Evolutionary conservation across 495 filamentous ascomycete species (phyloP).

Genomic region (Aspergillus bertholletiae): DNA sequence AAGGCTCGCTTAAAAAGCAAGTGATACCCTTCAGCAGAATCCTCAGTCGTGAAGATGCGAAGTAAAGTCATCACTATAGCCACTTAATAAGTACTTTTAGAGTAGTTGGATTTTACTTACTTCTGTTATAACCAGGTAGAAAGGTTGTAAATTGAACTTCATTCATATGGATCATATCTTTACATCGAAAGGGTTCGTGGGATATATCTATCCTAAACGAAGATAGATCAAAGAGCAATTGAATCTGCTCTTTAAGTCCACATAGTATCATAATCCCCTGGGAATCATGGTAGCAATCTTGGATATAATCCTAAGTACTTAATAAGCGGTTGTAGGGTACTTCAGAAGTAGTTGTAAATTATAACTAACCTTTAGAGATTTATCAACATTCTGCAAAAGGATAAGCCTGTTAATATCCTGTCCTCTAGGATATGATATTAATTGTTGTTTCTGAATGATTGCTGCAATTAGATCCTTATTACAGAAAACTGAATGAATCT

Average conservation of each 20-base stretch:
- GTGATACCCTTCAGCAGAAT: no score
- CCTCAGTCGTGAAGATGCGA: background rate
- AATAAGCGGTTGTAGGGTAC: background rate
- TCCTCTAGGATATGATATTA: conserved; percentile 4
- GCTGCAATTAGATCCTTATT: conserved; percentile 9
- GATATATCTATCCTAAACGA: conserved; percentile 10
- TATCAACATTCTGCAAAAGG: background rate
- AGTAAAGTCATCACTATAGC: conserved; percentile 1
- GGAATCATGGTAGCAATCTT: conserved; percentile 7
- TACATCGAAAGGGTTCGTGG: conserved; percentile 3
- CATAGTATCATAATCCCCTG: conserved; percentile 5
- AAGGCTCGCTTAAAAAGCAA: no score
- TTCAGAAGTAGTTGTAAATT: background rate
- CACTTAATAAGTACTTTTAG: conserved; percentile 1
- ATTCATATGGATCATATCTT: conserved; percentile 7
- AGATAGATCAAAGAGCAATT: background rate
- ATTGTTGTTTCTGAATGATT: conserved; percentile 9
- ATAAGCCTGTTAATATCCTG: conserved; percentile 10
- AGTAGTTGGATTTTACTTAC: conserved; percentile 1
- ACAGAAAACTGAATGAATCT: conserved; percentile 6
- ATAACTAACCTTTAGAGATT: conserved; percentile 3
- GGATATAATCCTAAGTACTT: conserved; percentile 13
- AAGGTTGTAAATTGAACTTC: conserved; percentile 8
- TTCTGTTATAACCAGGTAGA: background rate
- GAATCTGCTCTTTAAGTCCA: conserved; percentile 7